Evolutionary conservation across 495 filamentous ascomycete species (phyloP).

Genomic region (Acidomyces sp.): DNA sequence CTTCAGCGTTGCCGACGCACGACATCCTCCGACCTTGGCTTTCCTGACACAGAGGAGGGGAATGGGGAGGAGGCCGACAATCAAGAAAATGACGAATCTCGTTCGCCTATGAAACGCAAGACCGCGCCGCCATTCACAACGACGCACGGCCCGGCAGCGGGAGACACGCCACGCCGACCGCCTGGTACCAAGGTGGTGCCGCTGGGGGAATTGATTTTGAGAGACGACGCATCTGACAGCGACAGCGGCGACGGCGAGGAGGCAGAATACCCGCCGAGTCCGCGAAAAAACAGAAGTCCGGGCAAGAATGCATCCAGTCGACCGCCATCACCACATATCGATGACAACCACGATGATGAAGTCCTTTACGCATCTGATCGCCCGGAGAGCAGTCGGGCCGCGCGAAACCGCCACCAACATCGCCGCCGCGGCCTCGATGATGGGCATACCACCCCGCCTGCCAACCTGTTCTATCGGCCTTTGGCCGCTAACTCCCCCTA

Average conservation of each 20-base stretch:
- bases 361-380: not conserved
- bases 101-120: not conserved
- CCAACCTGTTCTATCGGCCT: slow-evolving; percentile 5
- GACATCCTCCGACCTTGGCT: not conserved
- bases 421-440: too few species aligned
- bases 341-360: not conserved
- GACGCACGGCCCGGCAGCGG: not conserved
- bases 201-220: slow-evolving; percentile 15
- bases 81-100: slow-evolving; percentile 16
- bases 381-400: slow-evolving; percentile 14
- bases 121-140: not conserved
- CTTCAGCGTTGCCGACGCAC: not conserved
- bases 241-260: slow-evolving; percentile 3
- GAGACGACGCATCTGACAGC: slow-evolving; percentile 1
- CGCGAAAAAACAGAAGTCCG: slow-evolving; percentile 11
- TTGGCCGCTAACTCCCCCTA: slow-evolving; percentile 8
- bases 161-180: slow-evolving; percentile 12
- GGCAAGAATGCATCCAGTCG: slow-evolving; percentile 1
- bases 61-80: slow-evolving; percentile 7
- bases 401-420: slow-evolving; percentile 1
- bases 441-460: too few species aligned
- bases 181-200: slow-evolving; percentile 9
- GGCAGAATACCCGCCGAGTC: slow-evolving; percentile 18
- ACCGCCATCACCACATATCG: not conserved
- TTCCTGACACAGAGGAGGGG: slow-evolving; percentile 1